Evolutionary conservation across 2,329 filamentous ascomycete genomes (phyloP).

Genomic region (Tolypocladium paradoxum): DNA sequence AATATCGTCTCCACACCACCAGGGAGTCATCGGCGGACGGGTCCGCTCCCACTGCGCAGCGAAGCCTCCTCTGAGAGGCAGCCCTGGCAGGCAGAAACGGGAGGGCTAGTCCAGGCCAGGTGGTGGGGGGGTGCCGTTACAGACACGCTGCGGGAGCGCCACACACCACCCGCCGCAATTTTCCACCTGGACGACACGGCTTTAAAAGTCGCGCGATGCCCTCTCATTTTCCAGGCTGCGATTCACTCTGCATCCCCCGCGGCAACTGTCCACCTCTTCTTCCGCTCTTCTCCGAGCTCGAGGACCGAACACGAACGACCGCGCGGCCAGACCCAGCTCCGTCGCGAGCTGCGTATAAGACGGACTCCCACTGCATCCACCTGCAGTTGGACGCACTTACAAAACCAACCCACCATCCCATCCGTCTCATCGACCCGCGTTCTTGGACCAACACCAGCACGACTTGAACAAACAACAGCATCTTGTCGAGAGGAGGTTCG

Average conservation of each 20-base stretch:
- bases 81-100: slow-evolving; percentile 1
- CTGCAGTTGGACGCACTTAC: not conserved
- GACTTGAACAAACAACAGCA: not conserved
- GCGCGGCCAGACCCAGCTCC: not conserved
- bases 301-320: not conserved
- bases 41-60: not conserved
- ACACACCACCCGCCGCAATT: not conserved
- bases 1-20: not conserved
- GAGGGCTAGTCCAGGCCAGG: not conserved
- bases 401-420: not conserved
- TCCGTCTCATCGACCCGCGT: not conserved
- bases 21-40: slow-evolving; percentile 4
- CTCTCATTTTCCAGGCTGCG: slow-evolving; percentile 1
- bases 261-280: not conserved
- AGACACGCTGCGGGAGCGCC: too few species aligned
- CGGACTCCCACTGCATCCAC: not conserved
- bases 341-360: not conserved
- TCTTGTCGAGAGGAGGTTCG: too few species aligned
- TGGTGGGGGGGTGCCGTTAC: not conserved
- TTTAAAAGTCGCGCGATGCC: not conserved
- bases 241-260: not conserved
- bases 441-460: not conserved
- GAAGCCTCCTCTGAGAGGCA: slow-evolving; percentile 1
- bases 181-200: not conserved
- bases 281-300: not conserved